phyloP scores from a whole-genome alignment of 352 stramenopile genomes.

The Albugo candida region DNA sequence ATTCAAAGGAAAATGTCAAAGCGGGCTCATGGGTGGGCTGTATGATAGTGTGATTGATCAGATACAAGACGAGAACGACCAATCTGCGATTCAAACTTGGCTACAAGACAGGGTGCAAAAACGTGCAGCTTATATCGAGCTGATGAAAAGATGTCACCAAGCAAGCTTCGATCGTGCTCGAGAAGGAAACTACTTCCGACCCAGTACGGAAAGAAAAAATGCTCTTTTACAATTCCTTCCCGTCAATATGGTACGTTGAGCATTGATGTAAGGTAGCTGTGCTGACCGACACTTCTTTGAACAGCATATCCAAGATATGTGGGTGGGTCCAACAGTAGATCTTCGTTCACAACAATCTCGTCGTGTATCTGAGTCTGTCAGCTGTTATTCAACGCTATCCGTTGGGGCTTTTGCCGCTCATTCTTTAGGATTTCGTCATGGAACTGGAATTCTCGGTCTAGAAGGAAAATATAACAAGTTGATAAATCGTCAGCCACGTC shows the following conservation, averaged over 20 bases:
- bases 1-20: constrained; percentile 51
- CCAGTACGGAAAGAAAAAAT: constrained; percentile 70
- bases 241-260: constrained; percentile 35
- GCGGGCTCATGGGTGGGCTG: constrained; percentile 29
- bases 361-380: constrained; percentile 31
- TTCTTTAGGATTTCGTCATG: constrained; percentile 64
- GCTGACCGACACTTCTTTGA: not conserved
- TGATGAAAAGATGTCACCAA: constrained; percentile 47
- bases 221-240: constrained; percentile 46
- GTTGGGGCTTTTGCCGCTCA: constrained; percentile 65
- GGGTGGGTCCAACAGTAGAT: constrained; percentile 43
- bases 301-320: constrained; percentile 69
- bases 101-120: constrained; percentile 48
- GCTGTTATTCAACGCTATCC: constrained; percentile 45
- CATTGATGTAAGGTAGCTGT: not conserved
- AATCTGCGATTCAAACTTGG: constrained; percentile 50
- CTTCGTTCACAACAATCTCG: constrained; percentile 43
- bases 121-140: constrained; percentile 49
- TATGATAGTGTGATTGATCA: constrained; percentile 78
- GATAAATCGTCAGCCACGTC: constrained; percentile 8
- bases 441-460: constrained; percentile 44
- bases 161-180: constrained; percentile 41
- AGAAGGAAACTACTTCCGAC: constrained; percentile 58
- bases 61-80: constrained; percentile 57
- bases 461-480: constrained; percentile 4